Conservation (phyloP, 2,329 filamentous ascomycete species). For the Colletotrichum noveboracense region DNA sequence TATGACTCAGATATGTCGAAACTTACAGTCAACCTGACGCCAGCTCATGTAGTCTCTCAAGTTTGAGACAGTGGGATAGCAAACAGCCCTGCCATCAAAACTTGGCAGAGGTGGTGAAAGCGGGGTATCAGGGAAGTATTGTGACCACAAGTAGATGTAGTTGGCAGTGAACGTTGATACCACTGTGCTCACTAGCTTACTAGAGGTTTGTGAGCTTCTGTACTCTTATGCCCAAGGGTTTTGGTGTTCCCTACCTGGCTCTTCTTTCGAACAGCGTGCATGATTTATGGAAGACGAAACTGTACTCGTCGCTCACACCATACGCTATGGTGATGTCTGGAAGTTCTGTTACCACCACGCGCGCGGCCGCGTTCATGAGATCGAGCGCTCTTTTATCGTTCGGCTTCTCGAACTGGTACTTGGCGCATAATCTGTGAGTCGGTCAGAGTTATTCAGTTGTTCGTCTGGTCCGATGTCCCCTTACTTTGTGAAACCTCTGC, state of each 20-base stretch:
- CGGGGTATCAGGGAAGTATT: conserved; percentile 73
- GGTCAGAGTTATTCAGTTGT: neutral
- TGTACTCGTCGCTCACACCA: conserved; percentile 94
- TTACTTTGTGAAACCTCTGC: conserved; percentile 93
- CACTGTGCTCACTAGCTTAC: conserved; percentile 89
- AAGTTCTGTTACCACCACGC: conserved; percentile 80
- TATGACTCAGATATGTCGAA: neutral
- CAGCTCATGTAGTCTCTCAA: conserved; percentile 95
- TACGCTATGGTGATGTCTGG: conserved; percentile 89
- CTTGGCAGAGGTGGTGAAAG: conserved; percentile 80
- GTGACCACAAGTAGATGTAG: conserved; percentile 83
- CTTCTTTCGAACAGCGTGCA: conserved; percentile 86
- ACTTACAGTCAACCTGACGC: conserved; percentile 92
- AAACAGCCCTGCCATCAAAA: conserved; percentile 91
- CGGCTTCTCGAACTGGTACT: conserved; percentile 87
- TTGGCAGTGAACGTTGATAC: conserved; percentile 93
- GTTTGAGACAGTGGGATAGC: conserved; percentile 83
- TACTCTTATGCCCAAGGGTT: neutral
- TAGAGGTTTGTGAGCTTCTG: conserved; percentile 38
- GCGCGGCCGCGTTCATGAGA: conserved; percentile 95
- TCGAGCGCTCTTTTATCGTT: conserved; percentile 88
- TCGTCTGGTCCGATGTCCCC: conserved; percentile 1
- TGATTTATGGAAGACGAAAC: conserved; percentile 87
- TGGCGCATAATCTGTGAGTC: conserved; percentile 73
- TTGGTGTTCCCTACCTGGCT: conserved; percentile 61